Conservation (phyloP, 1,139 yeast genomes). For the Zygosaccharomyces sapae region DNA sequence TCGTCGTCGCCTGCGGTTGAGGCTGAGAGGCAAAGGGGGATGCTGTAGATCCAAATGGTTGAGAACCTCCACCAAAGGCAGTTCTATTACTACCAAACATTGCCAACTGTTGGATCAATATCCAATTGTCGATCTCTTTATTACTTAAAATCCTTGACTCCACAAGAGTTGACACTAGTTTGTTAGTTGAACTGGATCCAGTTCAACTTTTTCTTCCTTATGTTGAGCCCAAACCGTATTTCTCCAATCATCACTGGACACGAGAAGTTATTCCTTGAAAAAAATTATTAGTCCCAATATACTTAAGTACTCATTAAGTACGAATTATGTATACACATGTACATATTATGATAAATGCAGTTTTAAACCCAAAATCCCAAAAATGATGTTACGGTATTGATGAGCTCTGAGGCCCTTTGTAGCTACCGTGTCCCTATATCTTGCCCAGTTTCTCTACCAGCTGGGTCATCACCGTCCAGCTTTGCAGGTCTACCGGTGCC, state of each 20-base stretch:
- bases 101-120: slow-evolving; percentile 4
- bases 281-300: neutral
- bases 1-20: slow-evolving; percentile 29
- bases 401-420: neutral
- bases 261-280: neutral
- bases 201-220: neutral
- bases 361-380: neutral
- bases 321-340: neutral
- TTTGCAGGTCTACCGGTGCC: slow-evolving; percentile 25
- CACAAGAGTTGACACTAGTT: neutral
- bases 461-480: slow-evolving; percentile 25
- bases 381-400: no score
- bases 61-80: slow-evolving; percentile 25
- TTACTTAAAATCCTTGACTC: neutral
- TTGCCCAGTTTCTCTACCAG: slow-evolving; percentile 26
- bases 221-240: neutral
- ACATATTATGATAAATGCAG: neutral
- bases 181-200: neutral
- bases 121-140: neutral
- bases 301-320: neutral
- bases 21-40: slow-evolving; percentile 43
- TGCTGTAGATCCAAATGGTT: slow-evolving; percentile 35
- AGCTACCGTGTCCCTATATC: slow-evolving; percentile 10
- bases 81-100: slow-evolving; percentile 30
- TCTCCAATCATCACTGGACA: neutral